phyloP scores from a whole-genome alignment of 495 filamentous ascomycete species.

The Penicillium atrosanguineum region DNA sequence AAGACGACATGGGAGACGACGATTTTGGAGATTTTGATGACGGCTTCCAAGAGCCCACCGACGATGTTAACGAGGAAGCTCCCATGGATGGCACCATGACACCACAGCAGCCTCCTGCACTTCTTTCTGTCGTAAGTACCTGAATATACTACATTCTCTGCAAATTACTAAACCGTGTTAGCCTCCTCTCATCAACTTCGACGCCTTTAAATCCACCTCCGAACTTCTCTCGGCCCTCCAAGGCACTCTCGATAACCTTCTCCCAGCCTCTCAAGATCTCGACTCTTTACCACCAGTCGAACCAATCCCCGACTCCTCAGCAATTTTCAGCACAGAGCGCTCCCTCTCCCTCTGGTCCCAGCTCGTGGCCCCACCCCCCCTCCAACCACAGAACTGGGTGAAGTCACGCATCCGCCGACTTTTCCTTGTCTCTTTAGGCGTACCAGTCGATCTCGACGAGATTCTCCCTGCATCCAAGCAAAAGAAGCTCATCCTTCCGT shows the following conservation, averaged over 20 bases:
- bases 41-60: conserved; percentile 67
- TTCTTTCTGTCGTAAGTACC: conserved; percentile 50
- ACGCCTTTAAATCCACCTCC: conserved; percentile 53
- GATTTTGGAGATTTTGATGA: conserved; percentile 94
- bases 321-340: conserved; percentile 55
- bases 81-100: conserved; percentile 12
- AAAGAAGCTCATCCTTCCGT: conserved; percentile 93
- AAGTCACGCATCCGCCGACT: conserved; percentile 92
- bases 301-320: conserved; percentile 42
- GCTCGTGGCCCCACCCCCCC: conserved; percentile 87
- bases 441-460: conserved; percentile 95
- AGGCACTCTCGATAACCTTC: conserved; percentile 53
- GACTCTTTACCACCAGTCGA: conserved; percentile 42
- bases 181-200: conserved; percentile 74
- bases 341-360: conserved; percentile 95
- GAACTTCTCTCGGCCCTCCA: conserved; percentile 44
- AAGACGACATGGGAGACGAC: conserved; percentile 58
- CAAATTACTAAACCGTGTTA: conserved; percentile 15
- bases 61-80: conserved; percentile 40
- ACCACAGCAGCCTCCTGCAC: conserved; percentile 41
- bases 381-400: conserved; percentile 97
- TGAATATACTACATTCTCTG: background rate
- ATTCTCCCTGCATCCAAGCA: conserved; percentile 95
- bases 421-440: conserved; percentile 93
- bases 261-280: conserved; percentile 48